A percentile compares a stretch with the other conserved stretches of the same genome.
Evolutionary conservation across 2,329 filamentous ascomycete species (phyloP).

Genomic region (Ophiostoma ips): DNA sequence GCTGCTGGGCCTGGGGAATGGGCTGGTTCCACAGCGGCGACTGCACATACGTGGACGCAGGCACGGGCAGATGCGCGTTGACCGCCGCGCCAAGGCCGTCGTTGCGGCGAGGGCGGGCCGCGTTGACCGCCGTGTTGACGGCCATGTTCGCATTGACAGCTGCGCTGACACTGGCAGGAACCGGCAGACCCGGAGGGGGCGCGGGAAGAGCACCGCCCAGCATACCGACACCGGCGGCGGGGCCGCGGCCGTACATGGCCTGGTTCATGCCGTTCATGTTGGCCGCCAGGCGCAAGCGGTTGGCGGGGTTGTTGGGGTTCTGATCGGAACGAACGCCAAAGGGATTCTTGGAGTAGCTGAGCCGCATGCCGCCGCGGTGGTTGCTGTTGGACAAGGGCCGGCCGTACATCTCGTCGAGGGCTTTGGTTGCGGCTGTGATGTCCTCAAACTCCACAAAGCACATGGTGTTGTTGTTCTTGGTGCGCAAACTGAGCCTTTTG

Average conservation of each 20-base stretch:
- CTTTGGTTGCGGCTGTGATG: slow-evolving; percentile 79
- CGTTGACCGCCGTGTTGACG: too few relatives aligned
- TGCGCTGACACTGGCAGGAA: slow-evolving; percentile 59
- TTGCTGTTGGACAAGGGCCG: slow-evolving; percentile 72
- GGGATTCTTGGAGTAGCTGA: slow-evolving; percentile 96
- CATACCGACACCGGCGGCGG: background rate
- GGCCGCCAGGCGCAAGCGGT: background rate
- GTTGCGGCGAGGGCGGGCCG: slow-evolving; percentile 12
- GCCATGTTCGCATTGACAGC: too few relatives aligned
- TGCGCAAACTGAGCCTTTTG: slow-evolving; percentile 86
- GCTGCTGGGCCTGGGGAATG: too few relatives aligned
- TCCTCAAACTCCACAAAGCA: slow-evolving; percentile 99
- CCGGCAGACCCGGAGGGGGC: slow-evolving; percentile 68
- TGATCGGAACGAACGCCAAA: slow-evolving; percentile 78
- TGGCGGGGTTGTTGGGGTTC: slow-evolving; percentile 26
- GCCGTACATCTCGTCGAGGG: slow-evolving; percentile 80
- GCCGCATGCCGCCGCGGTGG: slow-evolving; percentile 64
- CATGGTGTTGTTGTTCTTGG: slow-evolving; percentile 93
- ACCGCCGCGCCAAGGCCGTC: background rate
- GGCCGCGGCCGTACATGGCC: slow-evolving; percentile 13
- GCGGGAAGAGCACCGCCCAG: slow-evolving; percentile 23
- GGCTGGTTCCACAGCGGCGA: background rate
- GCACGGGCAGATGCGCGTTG: background rate
- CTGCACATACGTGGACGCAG: background rate
- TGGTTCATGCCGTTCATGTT: background rate